Base-by-base conservation (phyloP, 23 red algal species). In the Gracilariopsis chorda region DNA sequence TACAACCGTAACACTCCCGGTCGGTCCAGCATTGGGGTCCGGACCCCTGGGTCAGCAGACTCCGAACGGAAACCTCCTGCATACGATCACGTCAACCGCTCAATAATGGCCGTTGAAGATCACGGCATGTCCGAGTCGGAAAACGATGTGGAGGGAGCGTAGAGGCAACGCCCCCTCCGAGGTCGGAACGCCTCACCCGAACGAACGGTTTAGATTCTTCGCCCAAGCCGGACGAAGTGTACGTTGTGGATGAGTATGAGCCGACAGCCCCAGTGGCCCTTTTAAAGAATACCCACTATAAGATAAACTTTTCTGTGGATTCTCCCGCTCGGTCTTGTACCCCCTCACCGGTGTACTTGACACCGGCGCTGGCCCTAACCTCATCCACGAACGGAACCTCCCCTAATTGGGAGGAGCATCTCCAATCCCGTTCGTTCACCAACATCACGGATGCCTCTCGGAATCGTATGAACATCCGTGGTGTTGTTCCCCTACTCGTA, bases 351-450 rank as follows among this genome's bases (percentile, higher is more conserved):
- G 27, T 1, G 78, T 83, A 41, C 56, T 83, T 16, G 78, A 83
- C 35, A 83, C 49, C 13, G 78, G 78, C n/a, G 78, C 78, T 0
- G 78, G 78, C 19, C 78, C 77, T 23, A 74, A 74, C 24, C 0
- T 74, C 9, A 39, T 74, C 67, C 44, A 57, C 51, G 77, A 49
- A 27, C 77, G 44, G 19, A 43, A 77, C 27, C 4, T 77, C 27
- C 35, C 37, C 33, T 14, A 32, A 25, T 43, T 58, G 52, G 52
- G 2, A 13, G 12, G 12, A 58, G 4, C 52, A 58, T 58, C 27
- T 13, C 20, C 52, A 3, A 58, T 24, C 52, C 52, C 52, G 52
- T n/a, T n/a, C n/a, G n/a, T n/a, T n/a, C n/a, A n/a, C n/a, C n/a
- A n/a, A n/a, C n/a, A n/a, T n/a, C n/a, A 58, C 52, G 52, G 4